Percentiles rank a stretch among this genome's conserved stretches.
phyloP scores from a whole-genome alignment of 129 eudicot genomes.

The Tanacetum coccineum region DNA sequence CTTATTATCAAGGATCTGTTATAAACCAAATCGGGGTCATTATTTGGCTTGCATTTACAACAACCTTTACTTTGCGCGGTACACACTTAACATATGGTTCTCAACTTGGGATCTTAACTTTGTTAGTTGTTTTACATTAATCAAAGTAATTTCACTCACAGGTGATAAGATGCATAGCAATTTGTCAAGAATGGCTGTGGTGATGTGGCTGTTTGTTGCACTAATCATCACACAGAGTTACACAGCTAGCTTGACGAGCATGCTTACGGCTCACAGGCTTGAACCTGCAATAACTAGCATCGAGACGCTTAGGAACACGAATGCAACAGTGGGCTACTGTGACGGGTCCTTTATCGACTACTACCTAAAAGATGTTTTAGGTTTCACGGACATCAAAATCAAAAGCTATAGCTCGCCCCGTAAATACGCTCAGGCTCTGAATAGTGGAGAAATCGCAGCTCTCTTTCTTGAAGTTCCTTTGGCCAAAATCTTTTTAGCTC shows the following conservation, averaged over 20 bases:
- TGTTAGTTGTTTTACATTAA: too few species aligned
- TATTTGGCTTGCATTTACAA: constrained; percentile 40
- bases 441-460: constrained; percentile 43
- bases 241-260: constrained; percentile 56
- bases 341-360: constrained; percentile 31
- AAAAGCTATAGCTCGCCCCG: constrained; percentile 30
- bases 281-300: constrained; percentile 34
- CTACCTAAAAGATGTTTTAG: constrained; percentile 30
- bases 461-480: constrained; percentile 47
- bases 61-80: constrained; percentile 38
- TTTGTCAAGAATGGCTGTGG: constrained; percentile 42
- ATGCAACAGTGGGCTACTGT: constrained; percentile 37
- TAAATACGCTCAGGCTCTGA: constrained; percentile 36
- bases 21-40: constrained; percentile 32
- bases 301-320: constrained; percentile 36
- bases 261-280: constrained; percentile 55
- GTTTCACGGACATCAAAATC: constrained; percentile 27
- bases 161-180: constrained; percentile 44
- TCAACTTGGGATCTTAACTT: too few species aligned
- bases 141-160: too few species aligned
- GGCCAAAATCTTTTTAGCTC: constrained; percentile 52
- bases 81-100: too few species aligned
- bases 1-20: neutral
- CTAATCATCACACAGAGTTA: constrained; percentile 52
- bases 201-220: constrained; percentile 55